phyloP scores from a whole-genome alignment of 306 rosid genomes.

The Prinsepia uniflora region DNA sequence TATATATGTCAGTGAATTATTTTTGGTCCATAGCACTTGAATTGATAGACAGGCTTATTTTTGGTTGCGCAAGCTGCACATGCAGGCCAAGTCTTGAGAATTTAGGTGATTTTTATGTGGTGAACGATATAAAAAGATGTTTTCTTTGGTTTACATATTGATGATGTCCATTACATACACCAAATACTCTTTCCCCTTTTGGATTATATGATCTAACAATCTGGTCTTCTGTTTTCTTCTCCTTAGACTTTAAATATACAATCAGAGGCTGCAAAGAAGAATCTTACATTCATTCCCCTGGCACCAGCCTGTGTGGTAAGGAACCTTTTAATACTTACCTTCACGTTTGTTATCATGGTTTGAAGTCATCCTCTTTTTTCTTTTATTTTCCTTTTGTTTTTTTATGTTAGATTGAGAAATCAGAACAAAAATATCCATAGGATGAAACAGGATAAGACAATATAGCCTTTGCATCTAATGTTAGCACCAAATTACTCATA shows the following conservation, averaged over 20 bases:
- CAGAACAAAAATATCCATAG: background rate
- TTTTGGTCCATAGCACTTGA: background rate
- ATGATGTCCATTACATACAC: background rate
- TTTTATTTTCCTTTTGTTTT: no score
- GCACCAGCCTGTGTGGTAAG: constrained; percentile 99
- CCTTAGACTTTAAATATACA: constrained; percentile 70
- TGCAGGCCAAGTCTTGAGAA: background rate
- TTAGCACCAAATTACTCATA: background rate
- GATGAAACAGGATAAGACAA: background rate
- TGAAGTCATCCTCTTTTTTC: background rate
- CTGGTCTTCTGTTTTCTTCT: constrained; percentile 31
- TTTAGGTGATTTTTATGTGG: background rate
- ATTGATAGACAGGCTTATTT: background rate
- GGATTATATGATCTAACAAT: background rate
- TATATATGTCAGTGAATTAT: background rate
- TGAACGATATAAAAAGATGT: background rate
- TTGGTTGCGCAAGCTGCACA: background rate
- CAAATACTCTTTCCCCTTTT: background rate
- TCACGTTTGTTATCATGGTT: background rate
- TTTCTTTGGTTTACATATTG: background rate
- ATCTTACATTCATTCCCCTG: constrained; percentile 84
- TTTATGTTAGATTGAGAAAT: background rate
- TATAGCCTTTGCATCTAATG: background rate
- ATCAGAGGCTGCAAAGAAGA: constrained; percentile 61
- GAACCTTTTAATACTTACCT: background rate